phyloP scores from a whole-genome alignment of 2,329 filamentous ascomycete species.

The Curvularia sp. region DNA sequence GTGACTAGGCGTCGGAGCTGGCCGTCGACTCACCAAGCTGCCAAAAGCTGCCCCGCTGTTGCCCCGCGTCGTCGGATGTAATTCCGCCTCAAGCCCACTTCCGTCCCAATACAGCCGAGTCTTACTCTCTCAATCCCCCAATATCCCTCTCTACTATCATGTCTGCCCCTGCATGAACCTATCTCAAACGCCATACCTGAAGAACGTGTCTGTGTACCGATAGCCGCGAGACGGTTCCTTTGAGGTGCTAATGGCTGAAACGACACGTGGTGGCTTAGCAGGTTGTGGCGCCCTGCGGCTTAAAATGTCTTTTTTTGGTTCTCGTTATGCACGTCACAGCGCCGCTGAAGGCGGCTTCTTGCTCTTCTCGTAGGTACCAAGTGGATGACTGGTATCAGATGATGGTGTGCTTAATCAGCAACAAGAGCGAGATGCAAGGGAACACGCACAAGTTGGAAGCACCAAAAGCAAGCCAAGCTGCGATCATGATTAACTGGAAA shows the following conservation, averaged over 20 bases:
- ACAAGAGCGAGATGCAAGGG: not conserved
- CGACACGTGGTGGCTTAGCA: conserved; percentile 17
- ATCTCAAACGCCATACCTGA: not conserved
- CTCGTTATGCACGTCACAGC: conserved; percentile 3
- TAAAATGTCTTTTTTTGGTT: not conserved
- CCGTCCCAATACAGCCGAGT: not conserved
- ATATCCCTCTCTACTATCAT: not conserved
- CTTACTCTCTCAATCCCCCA: not conserved
- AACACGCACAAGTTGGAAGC: not conserved
- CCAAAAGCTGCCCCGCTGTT: conserved; percentile 16
- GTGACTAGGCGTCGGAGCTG: conserved; percentile 31
- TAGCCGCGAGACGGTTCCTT: conserved; percentile 1
- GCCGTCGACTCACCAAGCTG: conserved; percentile 25
- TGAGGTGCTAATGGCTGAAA: conserved; percentile 6
- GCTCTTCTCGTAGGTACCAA: not conserved
- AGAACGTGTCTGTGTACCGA: not conserved
- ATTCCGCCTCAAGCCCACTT: conserved; percentile 2
- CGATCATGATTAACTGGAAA: not conserved
- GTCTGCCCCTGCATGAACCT: not conserved
- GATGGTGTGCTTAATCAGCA: not conserved
- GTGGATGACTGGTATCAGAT: not conserved
- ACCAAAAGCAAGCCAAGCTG: not conserved
- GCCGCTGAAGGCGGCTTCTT: not conserved
- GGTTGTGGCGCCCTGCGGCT: not conserved
- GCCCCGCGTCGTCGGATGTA: conserved; percentile 13